These are phyloP conservation scores for Phytopythium boreale DNA, from an alignment of 352 stramenopile genomes.

Conservation along the genomic window DNA sequence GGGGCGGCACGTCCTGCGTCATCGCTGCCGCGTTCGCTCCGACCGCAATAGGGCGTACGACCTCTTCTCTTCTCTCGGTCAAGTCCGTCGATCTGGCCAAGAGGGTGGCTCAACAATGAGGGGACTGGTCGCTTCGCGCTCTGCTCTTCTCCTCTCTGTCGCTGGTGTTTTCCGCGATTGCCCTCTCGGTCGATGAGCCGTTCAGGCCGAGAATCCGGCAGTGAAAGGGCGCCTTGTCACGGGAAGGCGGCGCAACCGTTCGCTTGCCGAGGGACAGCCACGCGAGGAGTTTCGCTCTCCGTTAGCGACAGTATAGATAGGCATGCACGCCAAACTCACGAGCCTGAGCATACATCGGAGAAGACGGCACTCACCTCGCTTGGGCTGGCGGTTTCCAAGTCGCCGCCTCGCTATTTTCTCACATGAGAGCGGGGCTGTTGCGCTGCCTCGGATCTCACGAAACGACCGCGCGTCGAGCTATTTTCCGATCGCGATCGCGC, in stretches of 20 bases:
- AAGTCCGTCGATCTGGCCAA: background rate
- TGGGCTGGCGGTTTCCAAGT: background rate
- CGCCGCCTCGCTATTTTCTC: background rate
- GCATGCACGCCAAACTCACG: background rate
- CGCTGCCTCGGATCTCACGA: background rate
- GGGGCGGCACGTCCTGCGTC: constrained; percentile 28
- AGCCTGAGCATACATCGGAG: background rate
- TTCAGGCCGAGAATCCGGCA: constrained; percentile 1
- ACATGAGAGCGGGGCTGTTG: background rate
- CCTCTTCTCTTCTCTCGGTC: background rate
- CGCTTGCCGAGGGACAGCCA: background rate
- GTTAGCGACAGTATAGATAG: background rate
- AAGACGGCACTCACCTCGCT: background rate
- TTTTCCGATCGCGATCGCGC: background rate
- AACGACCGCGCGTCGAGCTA: background rate
- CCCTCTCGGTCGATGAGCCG: background rate
- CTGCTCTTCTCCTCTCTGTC: background rate
- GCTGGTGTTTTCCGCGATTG: background rate
- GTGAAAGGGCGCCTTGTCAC: constrained; percentile 1
- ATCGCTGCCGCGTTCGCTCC: constrained; percentile 9
- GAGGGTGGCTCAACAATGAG: background rate
- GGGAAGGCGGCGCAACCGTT: constrained; percentile 2
- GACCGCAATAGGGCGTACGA: background rate
- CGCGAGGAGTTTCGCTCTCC: background rate
- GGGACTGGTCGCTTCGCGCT: background rate